Evolutionary conservation across 352 stramenopile genomes (phyloP).

Genomic region (Pythium phragmiticola): DNA sequence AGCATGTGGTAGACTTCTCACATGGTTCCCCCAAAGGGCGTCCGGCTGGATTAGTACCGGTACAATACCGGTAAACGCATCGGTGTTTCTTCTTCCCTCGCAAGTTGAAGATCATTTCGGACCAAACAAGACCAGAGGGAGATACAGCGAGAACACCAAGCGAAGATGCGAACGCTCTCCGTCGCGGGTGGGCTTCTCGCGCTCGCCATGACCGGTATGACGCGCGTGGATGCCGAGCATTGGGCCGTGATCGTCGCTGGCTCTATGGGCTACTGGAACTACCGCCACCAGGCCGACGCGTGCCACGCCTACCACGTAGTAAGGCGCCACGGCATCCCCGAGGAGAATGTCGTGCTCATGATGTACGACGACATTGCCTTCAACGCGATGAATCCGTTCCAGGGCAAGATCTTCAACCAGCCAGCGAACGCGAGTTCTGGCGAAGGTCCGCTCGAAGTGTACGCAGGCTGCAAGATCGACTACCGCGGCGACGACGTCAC

Average conservation of each 20-base stretch:
- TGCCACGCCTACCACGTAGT: constrained; percentile 92
- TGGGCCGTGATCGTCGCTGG: constrained; percentile 91
- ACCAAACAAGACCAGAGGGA: background rate
- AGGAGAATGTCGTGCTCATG: constrained; percentile 91
- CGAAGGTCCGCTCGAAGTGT: constrained; percentile 74
- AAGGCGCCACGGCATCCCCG: constrained; percentile 80
- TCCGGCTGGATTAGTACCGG: constrained; percentile 1
- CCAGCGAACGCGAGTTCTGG: constrained; percentile 43
- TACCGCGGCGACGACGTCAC: constrained; percentile 80
- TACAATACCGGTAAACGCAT: constrained; percentile 7
- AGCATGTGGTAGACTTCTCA: background rate
- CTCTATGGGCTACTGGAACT: constrained; percentile 90
- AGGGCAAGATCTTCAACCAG: constrained; percentile 88
- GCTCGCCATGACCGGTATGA: background rate
- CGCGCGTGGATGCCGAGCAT: constrained; percentile 46
- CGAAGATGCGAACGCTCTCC: background rate
- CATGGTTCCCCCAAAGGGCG: constrained; percentile 1
- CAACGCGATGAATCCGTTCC: constrained; percentile 82
- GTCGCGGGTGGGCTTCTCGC: background rate
- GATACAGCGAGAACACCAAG: background rate
- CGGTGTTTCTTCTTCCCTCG: constrained; percentile 2
- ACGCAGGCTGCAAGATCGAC: constrained; percentile 80
- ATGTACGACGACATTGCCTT: constrained; percentile 91
- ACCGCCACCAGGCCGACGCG: constrained; percentile 89
- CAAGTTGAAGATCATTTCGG: constrained; percentile 8